Conservation (phyloP, 2,329 filamentous ascomycete species). For the Massarina eburnea region DNA sequence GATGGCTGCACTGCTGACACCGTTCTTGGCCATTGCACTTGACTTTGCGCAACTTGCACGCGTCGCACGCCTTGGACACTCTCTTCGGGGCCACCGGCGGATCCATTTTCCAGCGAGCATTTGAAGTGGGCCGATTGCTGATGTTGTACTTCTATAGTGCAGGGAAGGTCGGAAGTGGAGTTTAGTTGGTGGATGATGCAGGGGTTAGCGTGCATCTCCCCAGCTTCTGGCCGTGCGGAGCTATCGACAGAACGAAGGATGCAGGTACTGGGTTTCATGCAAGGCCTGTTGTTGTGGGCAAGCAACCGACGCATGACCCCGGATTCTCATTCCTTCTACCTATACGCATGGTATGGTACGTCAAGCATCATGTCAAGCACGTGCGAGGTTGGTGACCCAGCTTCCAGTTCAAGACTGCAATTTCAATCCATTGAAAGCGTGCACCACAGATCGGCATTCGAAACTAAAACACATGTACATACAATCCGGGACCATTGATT, state of each 20-base stretch:
- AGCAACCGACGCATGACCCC: neutral
- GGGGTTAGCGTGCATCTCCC: neutral
- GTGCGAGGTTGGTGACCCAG: neutral
- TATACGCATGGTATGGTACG: too few species aligned
- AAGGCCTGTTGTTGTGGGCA: neutral
- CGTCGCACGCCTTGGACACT: slow-evolving; percentile 49
- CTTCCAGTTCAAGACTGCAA: neutral
- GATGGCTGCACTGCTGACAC: slow-evolving; percentile 44
- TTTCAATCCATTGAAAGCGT: slow-evolving; percentile 19
- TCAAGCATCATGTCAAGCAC: neutral
- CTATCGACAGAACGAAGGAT: neutral
- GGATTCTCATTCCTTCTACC: too few species aligned
- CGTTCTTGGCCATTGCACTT: slow-evolving; percentile 50
- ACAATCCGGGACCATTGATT: slow-evolving; percentile 5
- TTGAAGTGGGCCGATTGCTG: neutral
- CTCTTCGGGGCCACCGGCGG: slow-evolving; percentile 24
- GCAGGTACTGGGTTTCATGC: neutral
- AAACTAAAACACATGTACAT: slow-evolving; percentile 14
- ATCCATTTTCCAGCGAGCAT: neutral
- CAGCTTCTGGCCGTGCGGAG: neutral
- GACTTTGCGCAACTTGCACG: slow-evolving; percentile 51
- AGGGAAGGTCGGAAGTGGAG: neutral
- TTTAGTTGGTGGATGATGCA: neutral
- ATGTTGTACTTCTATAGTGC: neutral
- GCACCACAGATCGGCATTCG: slow-evolving; percentile 17